phyloP scores from a whole-genome alignment of 2,329 filamentous ascomycete species.

The Tolypocladium tundrense region DNA sequence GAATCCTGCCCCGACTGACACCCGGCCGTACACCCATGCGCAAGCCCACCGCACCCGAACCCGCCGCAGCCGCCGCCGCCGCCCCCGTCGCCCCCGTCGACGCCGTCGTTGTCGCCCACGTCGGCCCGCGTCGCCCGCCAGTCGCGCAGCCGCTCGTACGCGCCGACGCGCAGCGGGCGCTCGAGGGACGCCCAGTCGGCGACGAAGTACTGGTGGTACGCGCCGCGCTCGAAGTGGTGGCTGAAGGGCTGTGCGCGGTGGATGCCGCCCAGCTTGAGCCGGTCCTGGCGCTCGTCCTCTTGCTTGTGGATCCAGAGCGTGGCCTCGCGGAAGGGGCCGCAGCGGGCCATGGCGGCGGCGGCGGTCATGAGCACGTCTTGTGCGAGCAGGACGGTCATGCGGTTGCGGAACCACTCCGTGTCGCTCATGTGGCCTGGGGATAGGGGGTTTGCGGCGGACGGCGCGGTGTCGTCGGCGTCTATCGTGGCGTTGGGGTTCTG shows the following conservation, averaged over 20 bases:
- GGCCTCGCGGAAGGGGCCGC: conserved; percentile 13
- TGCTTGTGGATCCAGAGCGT: conserved; percentile 23
- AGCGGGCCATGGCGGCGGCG: conserved; percentile 25
- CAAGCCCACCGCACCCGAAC: conserved; percentile 10
- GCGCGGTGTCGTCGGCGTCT: background rate
- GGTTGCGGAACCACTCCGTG: conserved; percentile 23
- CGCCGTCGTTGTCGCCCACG: background rate
- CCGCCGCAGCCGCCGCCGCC: conserved; percentile 5
- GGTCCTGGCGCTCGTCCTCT: conserved; percentile 11
- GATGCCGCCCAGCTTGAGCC: conserved; percentile 30
- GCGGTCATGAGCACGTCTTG: conserved; percentile 17
- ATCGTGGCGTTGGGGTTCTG: background rate
- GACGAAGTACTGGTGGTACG: conserved; percentile 17
- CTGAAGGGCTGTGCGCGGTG: conserved; percentile 31
- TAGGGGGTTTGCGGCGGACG: conserved; percentile 1
- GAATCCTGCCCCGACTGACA: conserved; percentile 8
- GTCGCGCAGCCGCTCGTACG: conserved; percentile 14
- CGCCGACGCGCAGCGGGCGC: conserved; percentile 7
- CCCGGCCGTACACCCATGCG: conserved; percentile 8
- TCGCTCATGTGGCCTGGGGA: conserved; percentile 9
- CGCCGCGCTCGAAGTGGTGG: conserved; percentile 24
- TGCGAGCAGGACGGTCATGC: conserved; percentile 22
- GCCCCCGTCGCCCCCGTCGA: conserved; percentile 4
- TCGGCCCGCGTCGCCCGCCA: conserved; percentile 10
- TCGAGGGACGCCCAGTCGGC: conserved; percentile 14